Base-by-base conservation (phyloP, 2,329 filamentous ascomycete species). In the Colletotrichum sp. region DNA sequence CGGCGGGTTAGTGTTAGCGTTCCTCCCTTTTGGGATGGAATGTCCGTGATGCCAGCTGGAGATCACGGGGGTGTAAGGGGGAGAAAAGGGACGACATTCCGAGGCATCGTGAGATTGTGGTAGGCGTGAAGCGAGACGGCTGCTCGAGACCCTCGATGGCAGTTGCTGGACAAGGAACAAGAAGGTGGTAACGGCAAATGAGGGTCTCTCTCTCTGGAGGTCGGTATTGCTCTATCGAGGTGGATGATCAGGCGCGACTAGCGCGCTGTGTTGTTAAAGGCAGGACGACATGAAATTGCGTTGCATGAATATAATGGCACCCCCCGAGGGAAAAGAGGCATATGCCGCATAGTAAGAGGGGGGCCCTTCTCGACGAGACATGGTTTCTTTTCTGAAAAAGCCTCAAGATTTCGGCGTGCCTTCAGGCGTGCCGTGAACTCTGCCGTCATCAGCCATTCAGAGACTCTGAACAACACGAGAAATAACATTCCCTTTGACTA, bases 1-100 rank as follows among this genome's bases (percentile, higher is more conserved):
- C 38, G 62, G 56, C 38, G 62, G 72, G 55, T 48, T 36, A 62
- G 36, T 12, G 16, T 26, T 63, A 72, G 72, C 62, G 72, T 72
- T 56, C 72, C 69, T 74, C 61, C 69, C 62, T 26, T 74, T 74
- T 74, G 72, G 72, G 62, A 63, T 26, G 26, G 12, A n/a, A 74
- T 24, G 62, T 72, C 72, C 72, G 72, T 14, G 16, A 14, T 55
- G 62, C 38, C 32, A 38, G 68, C 55, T 21, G 52, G 61, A 43
- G 38, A 34, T 38, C 24, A 16, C n/a, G 36, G 55, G 36, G 68
- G 48, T 32, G 26, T 14, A 52, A 3, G 43, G 14, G 13, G 26
- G 16, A 21, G 28, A 67, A 28, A 48, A 67, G 43, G 9, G 8
- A 36, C 38, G n/a, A 74, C 36, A n/a, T 16, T 48, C n/a, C 14